phyloP scores from a whole-genome alignment of 495 filamentous ascomycete genomes.

The Penicillium ochrochloron region DNA sequence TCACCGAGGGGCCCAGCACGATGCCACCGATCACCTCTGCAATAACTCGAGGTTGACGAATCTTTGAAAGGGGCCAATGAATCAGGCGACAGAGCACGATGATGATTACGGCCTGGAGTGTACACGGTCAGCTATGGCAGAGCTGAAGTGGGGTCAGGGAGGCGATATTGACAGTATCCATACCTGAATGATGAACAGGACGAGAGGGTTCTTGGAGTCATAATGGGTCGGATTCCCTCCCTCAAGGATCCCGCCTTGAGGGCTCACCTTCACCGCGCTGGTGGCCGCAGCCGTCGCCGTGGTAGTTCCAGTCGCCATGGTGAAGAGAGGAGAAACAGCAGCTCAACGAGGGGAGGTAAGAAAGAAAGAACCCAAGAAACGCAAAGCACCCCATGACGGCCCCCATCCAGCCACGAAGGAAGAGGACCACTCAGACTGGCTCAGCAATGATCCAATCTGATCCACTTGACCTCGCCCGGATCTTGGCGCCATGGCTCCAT shows the following conservation, averaged over 20 bases:
- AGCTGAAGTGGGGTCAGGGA: constrained; percentile 12
- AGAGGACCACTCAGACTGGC: background rate
- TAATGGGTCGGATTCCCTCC: constrained; percentile 74
- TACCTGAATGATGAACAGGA: constrained; percentile 94
- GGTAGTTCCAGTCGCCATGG: constrained; percentile 22
- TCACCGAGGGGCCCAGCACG: constrained; percentile 82
- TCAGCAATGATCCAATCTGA: constrained; percentile 3
- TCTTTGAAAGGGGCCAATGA: constrained; percentile 80
- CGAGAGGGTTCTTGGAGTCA: constrained; percentile 81
- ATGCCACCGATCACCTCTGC: constrained; percentile 96
- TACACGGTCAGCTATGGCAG: background rate
- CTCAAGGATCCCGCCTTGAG: constrained; percentile 67
- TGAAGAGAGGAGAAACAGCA: background rate
- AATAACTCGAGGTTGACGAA: constrained; percentile 92
- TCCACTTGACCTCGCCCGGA: background rate
- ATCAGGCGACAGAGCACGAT: constrained; percentile 87
- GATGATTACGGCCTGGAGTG: constrained; percentile 77
- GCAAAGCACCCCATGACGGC: background rate
- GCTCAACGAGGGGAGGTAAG: background rate
- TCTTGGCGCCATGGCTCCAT: constrained; percentile 9
- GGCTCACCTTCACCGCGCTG: constrained; percentile 21
- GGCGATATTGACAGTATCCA: no score
- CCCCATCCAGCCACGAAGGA: constrained; percentile 4
- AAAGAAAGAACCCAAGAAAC: background rate
- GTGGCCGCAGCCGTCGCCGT: constrained; percentile 13